phyloP scores from a whole-genome alignment of 2,329 filamentous ascomycete genomes.

The Eutypa lata region DNA sequence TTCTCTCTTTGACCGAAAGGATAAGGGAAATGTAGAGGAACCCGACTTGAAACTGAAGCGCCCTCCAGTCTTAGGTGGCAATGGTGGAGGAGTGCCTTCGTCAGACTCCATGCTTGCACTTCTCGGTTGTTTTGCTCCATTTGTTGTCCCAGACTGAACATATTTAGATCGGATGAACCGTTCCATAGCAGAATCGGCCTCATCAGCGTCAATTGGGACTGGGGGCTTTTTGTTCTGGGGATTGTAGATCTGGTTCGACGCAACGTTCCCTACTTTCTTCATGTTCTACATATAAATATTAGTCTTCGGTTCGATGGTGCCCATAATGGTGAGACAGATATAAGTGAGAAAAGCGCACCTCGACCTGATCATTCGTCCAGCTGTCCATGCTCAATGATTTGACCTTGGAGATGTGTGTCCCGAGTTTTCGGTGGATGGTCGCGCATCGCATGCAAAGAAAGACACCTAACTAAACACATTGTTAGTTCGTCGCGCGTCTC shows the following conservation, averaged over 20 bases:
- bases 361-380: slow-evolving; percentile 93
- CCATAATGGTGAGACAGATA: neutral
- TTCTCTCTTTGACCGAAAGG: slow-evolving; percentile 58
- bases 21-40: slow-evolving; percentile 66
- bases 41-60: slow-evolving; percentile 50
- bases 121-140: slow-evolving; percentile 34
- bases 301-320: slow-evolving; percentile 1
- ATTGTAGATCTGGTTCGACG: slow-evolving; percentile 88
- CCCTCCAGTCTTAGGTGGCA: slow-evolving; percentile 64
- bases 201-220: slow-evolving; percentile 85
- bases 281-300: slow-evolving; percentile 64
- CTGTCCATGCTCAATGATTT: slow-evolving; percentile 99
- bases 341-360: slow-evolving; percentile 56
- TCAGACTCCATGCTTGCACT: slow-evolving; percentile 50
- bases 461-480: slow-evolving; percentile 68
- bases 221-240: slow-evolving; percentile 78
- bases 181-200: slow-evolving; percentile 92
- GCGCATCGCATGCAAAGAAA: slow-evolving; percentile 99
- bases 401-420: slow-evolving; percentile 97
- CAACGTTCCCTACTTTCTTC: slow-evolving; percentile 83
- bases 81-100: slow-evolving; percentile 56
- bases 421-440: slow-evolving; percentile 89
- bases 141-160: slow-evolving; percentile 51
- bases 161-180: slow-evolving; percentile 95
- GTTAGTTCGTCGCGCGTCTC: neutral